These are phyloP conservation scores for Trichoderma sp. DNA, from an alignment of 2,329 filamentous ascomycete genomes.

Conservation along the genomic window DNA sequence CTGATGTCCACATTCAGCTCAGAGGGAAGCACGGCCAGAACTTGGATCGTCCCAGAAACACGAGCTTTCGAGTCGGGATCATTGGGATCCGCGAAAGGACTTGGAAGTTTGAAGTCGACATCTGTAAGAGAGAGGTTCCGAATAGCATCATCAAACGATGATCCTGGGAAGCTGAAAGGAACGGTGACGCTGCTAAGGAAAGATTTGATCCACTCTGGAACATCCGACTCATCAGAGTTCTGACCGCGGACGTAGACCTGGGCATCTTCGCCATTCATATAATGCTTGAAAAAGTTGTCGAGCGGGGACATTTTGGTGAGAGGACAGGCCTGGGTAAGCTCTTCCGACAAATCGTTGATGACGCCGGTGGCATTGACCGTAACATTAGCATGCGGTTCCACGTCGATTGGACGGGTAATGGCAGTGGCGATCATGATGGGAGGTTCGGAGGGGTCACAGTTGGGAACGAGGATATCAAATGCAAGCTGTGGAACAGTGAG, in stretches of 20 bases:
- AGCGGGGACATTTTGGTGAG: constrained; percentile 77
- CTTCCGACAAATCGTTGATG: constrained; percentile 71
- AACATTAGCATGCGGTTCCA: constrained; percentile 69
- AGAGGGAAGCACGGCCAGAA: constrained; percentile 74
- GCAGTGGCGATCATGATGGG: constrained; percentile 80
- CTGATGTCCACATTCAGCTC: constrained; percentile 85
- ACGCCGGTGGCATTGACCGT: constrained; percentile 69
- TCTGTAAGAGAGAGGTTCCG: constrained; percentile 84
- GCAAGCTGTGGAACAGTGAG: constrained; percentile 76
- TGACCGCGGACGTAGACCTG: constrained; percentile 84
- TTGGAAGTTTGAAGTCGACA: constrained; percentile 82
- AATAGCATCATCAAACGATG: constrained; percentile 78
- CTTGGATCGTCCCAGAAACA: constrained; percentile 81
- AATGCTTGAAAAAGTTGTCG: constrained; percentile 77
- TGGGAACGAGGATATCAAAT: constrained; percentile 83
- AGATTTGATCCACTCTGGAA: constrained; percentile 80
- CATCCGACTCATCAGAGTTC: constrained; percentile 62
- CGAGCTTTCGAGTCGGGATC: constrained; percentile 72
- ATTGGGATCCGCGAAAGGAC: constrained; percentile 74
- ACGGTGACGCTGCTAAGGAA: constrained; percentile 80
- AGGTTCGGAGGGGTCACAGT: constrained; percentile 70
- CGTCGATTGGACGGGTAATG: constrained; percentile 63
- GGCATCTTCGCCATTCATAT: constrained; percentile 76
- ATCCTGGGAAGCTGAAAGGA: constrained; percentile 80
- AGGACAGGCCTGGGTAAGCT: constrained; percentile 73